These are phyloP conservation scores for Chaetothyriales sp. DNA, from an alignment of 2,329 filamentous ascomycete genomes.

Conservation along the genomic window DNA sequence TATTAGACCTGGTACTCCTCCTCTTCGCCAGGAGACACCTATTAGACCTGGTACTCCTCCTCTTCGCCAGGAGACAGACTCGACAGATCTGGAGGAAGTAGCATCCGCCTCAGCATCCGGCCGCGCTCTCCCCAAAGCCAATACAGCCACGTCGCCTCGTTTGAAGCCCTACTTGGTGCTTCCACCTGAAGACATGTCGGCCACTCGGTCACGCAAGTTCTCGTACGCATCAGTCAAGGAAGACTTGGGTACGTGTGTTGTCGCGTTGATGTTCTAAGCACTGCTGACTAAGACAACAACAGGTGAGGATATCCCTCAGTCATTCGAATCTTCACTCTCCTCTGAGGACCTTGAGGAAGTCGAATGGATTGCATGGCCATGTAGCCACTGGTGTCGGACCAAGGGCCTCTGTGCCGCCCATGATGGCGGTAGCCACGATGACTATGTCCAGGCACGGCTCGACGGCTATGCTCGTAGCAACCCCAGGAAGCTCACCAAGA, in stretches of 20 bases:
- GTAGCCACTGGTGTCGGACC: constrained; percentile 15
- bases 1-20: not conserved
- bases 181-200: constrained; percentile 11
- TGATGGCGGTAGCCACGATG: constrained; percentile 12
- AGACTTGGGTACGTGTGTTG: constrained; percentile 11
- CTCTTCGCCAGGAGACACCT: not conserved
- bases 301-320: constrained; percentile 16
- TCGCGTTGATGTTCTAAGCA: not conserved
- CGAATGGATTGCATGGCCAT: constrained; percentile 17
- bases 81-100: not conserved
- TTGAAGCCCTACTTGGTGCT: constrained; percentile 4
- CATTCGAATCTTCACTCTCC: constrained; percentile 16
- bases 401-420: constrained; percentile 15
- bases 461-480: constrained; percentile 15
- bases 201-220: constrained; percentile 11
- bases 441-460: constrained; percentile 10
- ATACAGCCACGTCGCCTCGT: not conserved
- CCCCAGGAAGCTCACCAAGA: constrained; percentile 14
- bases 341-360: constrained; percentile 13
- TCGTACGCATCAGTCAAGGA: constrained; percentile 19
- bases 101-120: not conserved
- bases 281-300: not conserved
- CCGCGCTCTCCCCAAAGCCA: not conserved
- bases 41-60: not conserved
- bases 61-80: not conserved